Evolutionary conservation across 495 filamentous ascomycete species (phyloP), one percentile per base, ranked within the genome.

Genomic region (Poronia punctata): DNA sequence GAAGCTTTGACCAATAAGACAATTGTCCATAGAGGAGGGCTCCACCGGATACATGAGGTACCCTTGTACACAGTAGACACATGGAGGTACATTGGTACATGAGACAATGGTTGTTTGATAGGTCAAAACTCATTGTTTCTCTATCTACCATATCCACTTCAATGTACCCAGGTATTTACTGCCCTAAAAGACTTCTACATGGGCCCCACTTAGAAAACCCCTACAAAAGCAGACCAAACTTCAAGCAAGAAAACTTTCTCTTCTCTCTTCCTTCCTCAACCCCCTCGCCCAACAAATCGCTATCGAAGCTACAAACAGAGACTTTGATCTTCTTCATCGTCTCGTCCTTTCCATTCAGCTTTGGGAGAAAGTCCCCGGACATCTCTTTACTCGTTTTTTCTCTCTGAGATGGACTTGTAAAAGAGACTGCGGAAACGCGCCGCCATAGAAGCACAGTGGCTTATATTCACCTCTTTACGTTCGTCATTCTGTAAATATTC

Each of bases 291-390:
- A 79, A 95, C 89, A 83, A 85, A 94, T 96, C 92, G 92, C 88
- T 87, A 78, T 93, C 88, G 83, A 94, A 97, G 92, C 88, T 85
- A 93, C 92, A 83, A 70, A 93, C 87, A 80, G 84, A 92, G 78
- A 78, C 63, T 60, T 61, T 50, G 43, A 49, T 48, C n/a, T 51
- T 49, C 23, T 55, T 57, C 53, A 38, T 61, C 50, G 57, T 57
- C 49, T 61, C 58, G 49, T 58, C 43, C 45, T 61, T 61, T 65
- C 43, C 45, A 61, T 61, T 65, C 57, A 57, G 87, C 87, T 95
- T 95, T 85, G 87, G 92, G 90, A 92, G 88, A 98, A 98, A 98
- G 92, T 98, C 92, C 92, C 89, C 92, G 90, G 92, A 97, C 88
- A 83, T 49, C 77, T 75, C 76, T 76, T 68, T 66, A 52, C 59